phyloP scores from a whole-genome alignment of 306 rosid species.

The Gleditsia sinensis region DNA sequence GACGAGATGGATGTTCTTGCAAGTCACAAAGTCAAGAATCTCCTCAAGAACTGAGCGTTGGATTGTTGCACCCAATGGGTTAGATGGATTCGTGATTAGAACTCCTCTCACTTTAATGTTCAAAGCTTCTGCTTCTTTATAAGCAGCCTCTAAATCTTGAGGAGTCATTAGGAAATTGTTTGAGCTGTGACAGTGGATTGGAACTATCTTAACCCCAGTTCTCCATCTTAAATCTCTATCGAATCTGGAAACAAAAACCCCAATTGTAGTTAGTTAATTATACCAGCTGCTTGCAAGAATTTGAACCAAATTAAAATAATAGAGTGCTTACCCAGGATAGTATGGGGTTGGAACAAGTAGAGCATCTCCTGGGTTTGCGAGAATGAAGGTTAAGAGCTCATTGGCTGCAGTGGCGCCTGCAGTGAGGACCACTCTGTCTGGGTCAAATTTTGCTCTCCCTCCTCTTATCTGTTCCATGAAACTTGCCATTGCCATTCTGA shows the following conservation, averaged over 20 bases:
- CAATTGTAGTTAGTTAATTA: not conserved
- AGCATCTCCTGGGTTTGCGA: slow-evolving; percentile 86
- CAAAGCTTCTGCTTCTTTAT: slow-evolving; percentile 52
- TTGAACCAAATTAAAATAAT: not conserved
- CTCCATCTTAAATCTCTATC: slow-evolving; percentile 98
- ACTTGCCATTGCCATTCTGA: slow-evolving; percentile 85
- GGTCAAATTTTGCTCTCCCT: slow-evolving; percentile 70
- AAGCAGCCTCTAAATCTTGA: slow-evolving; percentile 70
- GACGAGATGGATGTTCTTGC: slow-evolving; percentile 81
- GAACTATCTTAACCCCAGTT: slow-evolving; percentile 82
- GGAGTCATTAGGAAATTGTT: slow-evolving; percentile 79
- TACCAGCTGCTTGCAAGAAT: not conserved
- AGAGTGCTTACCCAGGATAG: slow-evolving; percentile 75
- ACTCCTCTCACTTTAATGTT: slow-evolving; percentile 71
- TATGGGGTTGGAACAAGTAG: slow-evolving; percentile 88
- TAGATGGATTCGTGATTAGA: slow-evolving; percentile 86
- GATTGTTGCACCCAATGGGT: slow-evolving; percentile 82
- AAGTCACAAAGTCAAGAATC: slow-evolving; percentile 61
- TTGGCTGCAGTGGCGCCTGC: slow-evolving; percentile 98
- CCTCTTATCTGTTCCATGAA: slow-evolving; percentile 90
- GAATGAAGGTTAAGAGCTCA: slow-evolving; percentile 82
- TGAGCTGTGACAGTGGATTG: slow-evolving; percentile 79
- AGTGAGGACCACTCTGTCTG: slow-evolving; percentile 70
- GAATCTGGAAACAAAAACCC: slow-evolving; percentile 47
- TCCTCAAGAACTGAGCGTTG: slow-evolving; percentile 59